Percentiles rank a stretch among this genome's conserved stretches.
These are phyloP conservation scores for Beta lomatogona DNA, from an alignment of 179 eudicot species.

Conservation along the genomic window DNA sequence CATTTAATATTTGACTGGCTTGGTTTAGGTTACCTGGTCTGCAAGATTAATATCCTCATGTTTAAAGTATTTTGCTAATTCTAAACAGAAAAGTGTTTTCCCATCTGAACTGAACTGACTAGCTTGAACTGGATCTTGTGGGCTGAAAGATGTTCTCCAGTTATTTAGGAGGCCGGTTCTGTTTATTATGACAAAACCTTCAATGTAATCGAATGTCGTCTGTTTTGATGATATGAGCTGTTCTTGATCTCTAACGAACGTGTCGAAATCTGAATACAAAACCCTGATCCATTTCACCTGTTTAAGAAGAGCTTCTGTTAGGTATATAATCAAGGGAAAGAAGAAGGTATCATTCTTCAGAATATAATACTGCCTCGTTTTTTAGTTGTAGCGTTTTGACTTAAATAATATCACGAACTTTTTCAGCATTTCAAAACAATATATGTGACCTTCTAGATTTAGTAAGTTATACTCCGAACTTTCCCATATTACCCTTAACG, in stretches of 20 bases:
- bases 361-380: background rate
- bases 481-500: background rate
- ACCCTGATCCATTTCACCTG: constrained; percentile 94
- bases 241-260: constrained; percentile 70
- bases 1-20: background rate
- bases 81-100: constrained; percentile 61
- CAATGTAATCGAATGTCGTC: constrained; percentile 68
- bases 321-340: background rate
- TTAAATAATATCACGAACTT: too few relatives aligned
- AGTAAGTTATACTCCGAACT: background rate
- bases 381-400: too few relatives aligned
- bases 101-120: constrained; percentile 67
- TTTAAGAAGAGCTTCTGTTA: background rate
- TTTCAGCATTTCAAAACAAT: background rate
- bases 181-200: constrained; percentile 73
- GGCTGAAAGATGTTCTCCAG: constrained; percentile 77
- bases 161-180: constrained; percentile 59
- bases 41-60: constrained; percentile 34
- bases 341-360: background rate
- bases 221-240: constrained; percentile 53
- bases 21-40: constrained; percentile 42
- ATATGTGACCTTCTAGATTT: background rate
- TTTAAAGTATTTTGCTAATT: constrained; percentile 57
- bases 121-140: constrained; percentile 73
- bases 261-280: constrained; percentile 61